Percentiles rank a stretch among this genome's conserved stretches.
Evolutionary conservation across 2,329 filamentous ascomycete species (phyloP).

Genomic region (Colletotrichum sp.): DNA sequence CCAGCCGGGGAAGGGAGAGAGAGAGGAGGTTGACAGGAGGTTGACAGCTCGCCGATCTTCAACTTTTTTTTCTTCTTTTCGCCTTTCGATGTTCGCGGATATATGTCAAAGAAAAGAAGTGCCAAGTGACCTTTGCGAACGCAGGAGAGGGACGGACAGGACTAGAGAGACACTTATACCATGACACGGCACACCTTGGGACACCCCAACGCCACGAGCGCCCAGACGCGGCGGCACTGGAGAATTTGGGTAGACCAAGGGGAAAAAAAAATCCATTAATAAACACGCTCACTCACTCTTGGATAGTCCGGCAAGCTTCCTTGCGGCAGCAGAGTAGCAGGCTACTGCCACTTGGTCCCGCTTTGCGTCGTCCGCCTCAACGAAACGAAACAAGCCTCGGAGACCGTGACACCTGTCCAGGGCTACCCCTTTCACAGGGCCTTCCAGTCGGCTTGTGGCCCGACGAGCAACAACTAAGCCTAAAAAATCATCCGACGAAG

Average conservation of each 20-base stretch:
- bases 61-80: background rate
- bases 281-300: conserved; percentile 5
- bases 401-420: conserved; percentile 20
- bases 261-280: conserved; percentile 9
- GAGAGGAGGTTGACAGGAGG: background rate
- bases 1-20: conserved; percentile 2
- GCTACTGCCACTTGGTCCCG: conserved; percentile 8
- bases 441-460: conserved; percentile 9
- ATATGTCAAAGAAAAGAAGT: conserved; percentile 7
- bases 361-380: conserved; percentile 21
- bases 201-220: conserved; percentile 8
- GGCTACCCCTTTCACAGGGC: conserved; percentile 3
- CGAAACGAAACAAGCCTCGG: conserved; percentile 22
- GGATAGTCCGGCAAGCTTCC: conserved; percentile 15
- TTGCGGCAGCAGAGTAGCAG: conserved; percentile 8
- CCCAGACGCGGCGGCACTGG: conserved; percentile 7
- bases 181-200: background rate
- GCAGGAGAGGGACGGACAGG: background rate
- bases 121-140: background rate
- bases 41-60: background rate
- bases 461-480: conserved; percentile 8
- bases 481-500: conserved; percentile 14
- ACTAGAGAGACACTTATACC: conserved; percentile 17
- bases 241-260: background rate
- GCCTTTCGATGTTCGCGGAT: background rate